Evolutionary conservation across 345 rosid species (phyloP).

Genomic region (Eucalyptus albens): DNA sequence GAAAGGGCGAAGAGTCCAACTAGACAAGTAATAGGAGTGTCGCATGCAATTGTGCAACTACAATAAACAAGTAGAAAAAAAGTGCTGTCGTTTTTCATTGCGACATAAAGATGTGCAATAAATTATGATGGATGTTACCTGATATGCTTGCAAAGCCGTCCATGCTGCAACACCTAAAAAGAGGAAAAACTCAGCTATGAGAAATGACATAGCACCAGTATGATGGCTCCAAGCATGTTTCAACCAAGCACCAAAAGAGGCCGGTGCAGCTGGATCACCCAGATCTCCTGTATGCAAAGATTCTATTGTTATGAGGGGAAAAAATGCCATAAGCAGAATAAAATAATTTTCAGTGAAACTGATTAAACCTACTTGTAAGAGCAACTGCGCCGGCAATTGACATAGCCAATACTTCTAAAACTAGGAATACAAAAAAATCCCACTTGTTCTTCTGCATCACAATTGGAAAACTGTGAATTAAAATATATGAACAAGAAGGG

Average conservation of each 20-base stretch:
- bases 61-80: background rate
- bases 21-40: background rate
- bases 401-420: slow-evolving; percentile 76
- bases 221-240: slow-evolving; percentile 41
- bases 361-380: slow-evolving; percentile 49
- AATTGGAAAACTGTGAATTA: background rate
- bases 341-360: background rate
- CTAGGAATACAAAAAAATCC: slow-evolving; percentile 78
- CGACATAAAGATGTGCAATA: background rate
- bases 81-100: background rate
- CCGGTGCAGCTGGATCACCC: slow-evolving; percentile 66
- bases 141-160: slow-evolving; percentile 76
- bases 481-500: background rate
- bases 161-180: slow-evolving; percentile 61
- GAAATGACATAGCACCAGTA: slow-evolving; percentile 57
- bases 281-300: slow-evolving; percentile 37
- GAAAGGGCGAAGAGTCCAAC: background rate
- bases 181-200: slow-evolving; percentile 50
- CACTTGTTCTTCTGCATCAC: slow-evolving; percentile 84
- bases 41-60: no score
- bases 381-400: slow-evolving; percentile 64
- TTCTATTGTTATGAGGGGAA: background rate
- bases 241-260: slow-evolving; percentile 65
- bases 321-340: background rate
- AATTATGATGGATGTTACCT: slow-evolving; percentile 15